Evolutionary conservation across 2,329 filamentous ascomycete genomes (phyloP).

Genomic region (Fusarium mangiferae): DNA sequence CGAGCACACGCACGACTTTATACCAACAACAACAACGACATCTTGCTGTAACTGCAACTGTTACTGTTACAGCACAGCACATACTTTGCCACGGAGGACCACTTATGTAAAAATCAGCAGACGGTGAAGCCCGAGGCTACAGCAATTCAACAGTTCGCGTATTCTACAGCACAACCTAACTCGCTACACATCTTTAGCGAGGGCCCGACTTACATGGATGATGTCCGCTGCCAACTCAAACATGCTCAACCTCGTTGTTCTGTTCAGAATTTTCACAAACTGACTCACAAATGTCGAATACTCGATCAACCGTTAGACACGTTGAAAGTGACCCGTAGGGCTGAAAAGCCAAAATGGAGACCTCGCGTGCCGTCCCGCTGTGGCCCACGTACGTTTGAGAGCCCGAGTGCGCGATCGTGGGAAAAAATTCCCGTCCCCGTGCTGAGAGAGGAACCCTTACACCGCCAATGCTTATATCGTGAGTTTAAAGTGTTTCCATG

Average conservation of each 20-base stretch:
- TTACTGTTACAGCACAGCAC: not conserved
- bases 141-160: not conserved
- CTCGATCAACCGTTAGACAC: not conserved
- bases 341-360: slow-evolving; percentile 13
- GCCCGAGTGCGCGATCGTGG: not conserved
- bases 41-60: not conserved
- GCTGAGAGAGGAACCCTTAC: slow-evolving; percentile 28
- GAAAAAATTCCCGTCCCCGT: not conserved
- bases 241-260: not conserved
- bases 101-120: slow-evolving; percentile 10
- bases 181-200: not conserved
- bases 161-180: not conserved
- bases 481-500: slow-evolving; percentile 13
- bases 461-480: slow-evolving; percentile 20
- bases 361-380: slow-evolving; percentile 20
- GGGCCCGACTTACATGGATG: slow-evolving; percentile 18
- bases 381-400: slow-evolving; percentile 17
- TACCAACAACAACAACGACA: not conserved
- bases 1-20: not conserved
- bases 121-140: slow-evolving; percentile 18
- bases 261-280: not conserved
- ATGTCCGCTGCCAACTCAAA: slow-evolving; percentile 9
- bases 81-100: not conserved
- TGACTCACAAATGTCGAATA: not conserved
- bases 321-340: slow-evolving; percentile 19